Percentiles rank a stretch among this genome's conserved stretches.
Evolutionary conservation across 495 filamentous ascomycete genomes (phyloP).

Genomic region (Aspergillus hancockii): DNA sequence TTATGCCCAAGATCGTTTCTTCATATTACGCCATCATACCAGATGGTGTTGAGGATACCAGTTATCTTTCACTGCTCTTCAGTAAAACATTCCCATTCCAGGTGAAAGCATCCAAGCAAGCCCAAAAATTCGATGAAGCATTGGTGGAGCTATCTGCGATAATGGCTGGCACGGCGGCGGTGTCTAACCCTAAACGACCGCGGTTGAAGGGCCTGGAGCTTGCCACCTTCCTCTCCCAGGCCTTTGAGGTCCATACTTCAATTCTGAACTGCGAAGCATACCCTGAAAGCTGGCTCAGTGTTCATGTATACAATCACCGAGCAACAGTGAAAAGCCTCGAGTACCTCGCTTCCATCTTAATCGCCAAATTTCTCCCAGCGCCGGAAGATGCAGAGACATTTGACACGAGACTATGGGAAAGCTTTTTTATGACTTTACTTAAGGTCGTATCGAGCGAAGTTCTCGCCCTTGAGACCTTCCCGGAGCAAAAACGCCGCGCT

Average conservation of each 20-base stretch:
- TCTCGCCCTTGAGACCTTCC: constrained; percentile 91
- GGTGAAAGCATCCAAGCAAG: constrained; percentile 60
- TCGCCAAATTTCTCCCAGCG: constrained; percentile 76
- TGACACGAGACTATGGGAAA: constrained; percentile 89
- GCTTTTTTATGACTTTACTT: constrained; percentile 86
- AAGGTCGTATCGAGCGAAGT: constrained; percentile 86
- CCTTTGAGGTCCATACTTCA: constrained; percentile 77
- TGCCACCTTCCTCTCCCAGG: constrained; percentile 69
- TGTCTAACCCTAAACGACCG: constrained; percentile 49
- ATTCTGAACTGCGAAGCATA: constrained; percentile 90
- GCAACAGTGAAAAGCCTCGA: constrained; percentile 88
- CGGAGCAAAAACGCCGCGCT: constrained; percentile 91
- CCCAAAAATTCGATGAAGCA: constrained; percentile 78
- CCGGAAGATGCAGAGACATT: constrained; percentile 92
- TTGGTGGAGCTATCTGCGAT: constrained; percentile 87
- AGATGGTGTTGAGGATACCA: constrained; percentile 62
- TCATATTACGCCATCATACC: constrained; percentile 80
- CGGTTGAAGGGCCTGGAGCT: constrained; percentile 76
- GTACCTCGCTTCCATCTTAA: constrained; percentile 72
- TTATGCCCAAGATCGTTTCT: constrained; percentile 86
- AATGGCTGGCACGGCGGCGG: constrained; percentile 75
- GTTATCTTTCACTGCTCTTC: constrained; percentile 80
- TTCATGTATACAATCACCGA: constrained; percentile 93
- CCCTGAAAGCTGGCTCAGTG: constrained; percentile 84
- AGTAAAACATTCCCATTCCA: constrained; percentile 91